These are phyloP conservation scores for Nosema muscidifuracis DNA, from an alignment of 371 early-diverging fungal species.

Conservation along the genomic window DNA sequence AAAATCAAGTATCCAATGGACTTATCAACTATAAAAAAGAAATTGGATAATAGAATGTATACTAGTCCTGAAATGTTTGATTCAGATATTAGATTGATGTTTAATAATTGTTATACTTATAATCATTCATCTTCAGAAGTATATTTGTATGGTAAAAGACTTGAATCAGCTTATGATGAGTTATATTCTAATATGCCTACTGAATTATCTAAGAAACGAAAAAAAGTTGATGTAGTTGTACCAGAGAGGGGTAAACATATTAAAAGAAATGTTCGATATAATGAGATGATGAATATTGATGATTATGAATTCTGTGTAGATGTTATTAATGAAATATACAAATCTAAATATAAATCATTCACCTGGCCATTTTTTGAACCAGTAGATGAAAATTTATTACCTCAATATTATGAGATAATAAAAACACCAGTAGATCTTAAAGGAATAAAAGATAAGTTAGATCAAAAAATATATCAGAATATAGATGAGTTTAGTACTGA, in stretches of 20 bases:
- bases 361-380: slow-evolving; percentile 62
- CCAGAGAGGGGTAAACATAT: slow-evolving; percentile 15
- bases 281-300: slow-evolving; percentile 42
- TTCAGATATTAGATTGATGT: slow-evolving; percentile 66
- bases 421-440: slow-evolving; percentile 59
- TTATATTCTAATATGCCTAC: slow-evolving; percentile 36
- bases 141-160: slow-evolving; percentile 51
- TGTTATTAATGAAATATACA: slow-evolving; percentile 50
- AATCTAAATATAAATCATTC: slow-evolving; percentile 53
- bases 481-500: slow-evolving; percentile 56
- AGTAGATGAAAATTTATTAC: slow-evolving; percentile 54
- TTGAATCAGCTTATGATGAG: slow-evolving; percentile 55
- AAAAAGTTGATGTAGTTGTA: background rate
- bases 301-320: slow-evolving; percentile 54
- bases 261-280: slow-evolving; percentile 23
- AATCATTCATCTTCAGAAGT: slow-evolving; percentile 54
- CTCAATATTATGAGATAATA: slow-evolving; percentile 60
- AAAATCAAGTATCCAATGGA: slow-evolving; percentile 93
- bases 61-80: slow-evolving; percentile 65
- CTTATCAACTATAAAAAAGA: slow-evolving; percentile 76
- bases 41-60: slow-evolving; percentile 68
- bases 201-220: slow-evolving; percentile 32
- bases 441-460: slow-evolving; percentile 53
- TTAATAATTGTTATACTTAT: slow-evolving; percentile 65
- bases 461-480: slow-evolving; percentile 34